Evolutionary conservation across 768 basidiomycete species (phyloP).

Genomic region (Glaciozyma martinii): DNA sequence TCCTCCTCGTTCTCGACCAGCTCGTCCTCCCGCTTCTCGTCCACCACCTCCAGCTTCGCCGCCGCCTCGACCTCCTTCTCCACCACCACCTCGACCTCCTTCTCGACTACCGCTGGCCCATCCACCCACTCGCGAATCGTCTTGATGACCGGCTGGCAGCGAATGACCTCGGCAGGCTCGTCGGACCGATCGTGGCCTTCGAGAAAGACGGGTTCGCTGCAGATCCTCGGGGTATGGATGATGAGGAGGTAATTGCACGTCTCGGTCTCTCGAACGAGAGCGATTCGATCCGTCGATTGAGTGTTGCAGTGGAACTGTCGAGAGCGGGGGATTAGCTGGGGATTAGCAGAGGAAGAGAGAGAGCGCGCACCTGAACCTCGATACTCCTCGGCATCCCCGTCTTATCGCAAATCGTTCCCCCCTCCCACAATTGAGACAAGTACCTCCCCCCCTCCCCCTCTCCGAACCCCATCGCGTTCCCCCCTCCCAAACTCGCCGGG

Average conservation of each 20-base stretch:
- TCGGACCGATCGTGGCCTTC: slow-evolving; percentile 58
- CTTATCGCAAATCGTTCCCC: slow-evolving; percentile 85
- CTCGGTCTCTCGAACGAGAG: slow-evolving; percentile 44
- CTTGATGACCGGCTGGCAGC: slow-evolving; percentile 22
- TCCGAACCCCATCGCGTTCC: slow-evolving; percentile 41
- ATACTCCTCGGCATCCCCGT: slow-evolving; percentile 77
- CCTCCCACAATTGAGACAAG: slow-evolving; percentile 57
- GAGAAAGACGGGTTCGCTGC: slow-evolving; percentile 85
- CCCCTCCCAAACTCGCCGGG: slow-evolving; percentile 66
- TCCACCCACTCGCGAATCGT: background rate
- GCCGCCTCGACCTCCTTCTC: background rate
- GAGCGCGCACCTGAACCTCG: slow-evolving; percentile 76
- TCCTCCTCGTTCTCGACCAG: background rate
- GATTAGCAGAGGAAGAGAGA: background rate
- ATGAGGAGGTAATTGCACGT: slow-evolving; percentile 92
- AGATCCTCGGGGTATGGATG: slow-evolving; percentile 88
- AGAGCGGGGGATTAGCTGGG: background rate
- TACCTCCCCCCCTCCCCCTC: slow-evolving; percentile 47
- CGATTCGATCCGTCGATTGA: slow-evolving; percentile 33
- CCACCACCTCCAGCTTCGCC: background rate
- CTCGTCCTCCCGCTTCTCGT: background rate
- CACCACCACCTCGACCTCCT: background rate
- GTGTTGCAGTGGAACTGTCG: slow-evolving; percentile 36
- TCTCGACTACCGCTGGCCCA: background rate
- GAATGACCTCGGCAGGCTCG: slow-evolving; percentile 48